Conservation (phyloP, 345 rosid species). For the Rhodamnia rubescens region DNA sequence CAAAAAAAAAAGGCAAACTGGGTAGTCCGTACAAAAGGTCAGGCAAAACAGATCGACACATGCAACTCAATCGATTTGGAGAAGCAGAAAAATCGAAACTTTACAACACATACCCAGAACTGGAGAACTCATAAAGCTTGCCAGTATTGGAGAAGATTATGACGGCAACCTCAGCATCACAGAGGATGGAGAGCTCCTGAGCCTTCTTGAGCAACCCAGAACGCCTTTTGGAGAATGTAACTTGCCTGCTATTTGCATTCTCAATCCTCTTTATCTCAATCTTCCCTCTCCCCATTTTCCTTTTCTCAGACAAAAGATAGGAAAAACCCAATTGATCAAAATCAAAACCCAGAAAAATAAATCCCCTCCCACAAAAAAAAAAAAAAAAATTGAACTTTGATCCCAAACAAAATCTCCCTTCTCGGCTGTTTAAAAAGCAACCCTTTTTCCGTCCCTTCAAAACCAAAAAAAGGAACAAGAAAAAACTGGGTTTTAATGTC, state of each 20-base stretch:
- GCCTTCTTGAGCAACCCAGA: constrained; percentile 87
- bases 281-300: constrained; percentile 80
- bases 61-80: not conserved
- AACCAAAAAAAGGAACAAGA: not conserved
- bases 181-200: constrained; percentile 75
- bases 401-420: not conserved
- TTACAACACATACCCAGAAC: constrained; percentile 41
- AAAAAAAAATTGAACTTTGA: not conserved
- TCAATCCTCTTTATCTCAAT: constrained; percentile 93
- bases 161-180: constrained; percentile 93
- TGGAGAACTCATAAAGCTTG: constrained; percentile 80
- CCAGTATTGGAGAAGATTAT: constrained; percentile 90
- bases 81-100: not conserved
- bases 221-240: constrained; percentile 92
- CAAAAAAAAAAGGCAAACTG: not conserved
- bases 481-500: constrained; percentile 1
- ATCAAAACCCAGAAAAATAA: not conserved
- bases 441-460: not conserved
- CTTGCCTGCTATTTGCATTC: constrained; percentile 92
- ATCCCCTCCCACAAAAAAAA: not conserved
- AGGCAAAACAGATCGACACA: not conserved
- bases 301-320: not conserved
- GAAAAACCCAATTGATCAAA: not conserved
- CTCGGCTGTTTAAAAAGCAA: not conserved
- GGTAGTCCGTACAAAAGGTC: not conserved